Percentiles rank a stretch among this genome's conserved stretches.
Evolutionary conservation across 805 yeast species (phyloP).

Genomic region (Lipomyces starkeyi): DNA sequence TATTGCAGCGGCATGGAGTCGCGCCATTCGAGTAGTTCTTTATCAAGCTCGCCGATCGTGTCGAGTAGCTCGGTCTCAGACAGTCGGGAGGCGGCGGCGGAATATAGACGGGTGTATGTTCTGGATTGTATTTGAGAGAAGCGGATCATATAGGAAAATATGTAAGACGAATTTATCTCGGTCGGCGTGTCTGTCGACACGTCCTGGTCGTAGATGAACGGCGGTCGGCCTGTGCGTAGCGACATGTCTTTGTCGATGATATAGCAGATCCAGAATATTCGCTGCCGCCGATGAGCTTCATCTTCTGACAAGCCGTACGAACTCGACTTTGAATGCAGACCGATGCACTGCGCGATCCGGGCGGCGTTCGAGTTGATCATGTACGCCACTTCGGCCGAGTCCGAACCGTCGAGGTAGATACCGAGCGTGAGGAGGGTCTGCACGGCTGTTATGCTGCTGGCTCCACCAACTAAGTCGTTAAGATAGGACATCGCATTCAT

Average conservation of each 20-base stretch:
- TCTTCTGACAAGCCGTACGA: conserved; percentile 24
- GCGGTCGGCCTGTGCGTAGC: conserved; percentile 37
- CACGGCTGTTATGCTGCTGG: conserved; percentile 30
- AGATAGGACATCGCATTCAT: conserved; percentile 27
- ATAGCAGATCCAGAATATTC: conserved; percentile 40
- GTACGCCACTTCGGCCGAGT: conserved; percentile 26
- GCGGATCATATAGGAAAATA: conserved; percentile 17
- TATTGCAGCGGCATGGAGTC: conserved; percentile 36
- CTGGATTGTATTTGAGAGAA: conserved; percentile 30
- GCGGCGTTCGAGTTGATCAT: conserved; percentile 28
- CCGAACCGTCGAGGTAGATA: conserved; percentile 29
- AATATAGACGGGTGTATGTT: conserved; percentile 32
- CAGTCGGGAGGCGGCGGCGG: conserved; percentile 25
- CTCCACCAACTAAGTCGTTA: conserved; percentile 18
- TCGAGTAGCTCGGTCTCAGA: conserved; percentile 35
- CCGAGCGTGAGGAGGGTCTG: conserved; percentile 29
- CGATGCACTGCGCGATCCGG: conserved; percentile 39
- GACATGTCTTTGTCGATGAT: conserved; percentile 34
- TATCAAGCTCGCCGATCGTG: conserved; percentile 38
- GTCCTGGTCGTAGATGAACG: conserved; percentile 33
- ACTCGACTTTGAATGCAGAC: conserved; percentile 33
- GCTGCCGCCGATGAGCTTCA: conserved; percentile 27
- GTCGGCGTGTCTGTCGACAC: conserved; percentile 12
- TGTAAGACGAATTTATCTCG: not conserved
- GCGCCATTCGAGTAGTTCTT: conserved; percentile 38